A percentile compares a stretch with the other conserved stretches of the same genome.
Evolutionary conservation across 2,329 filamentous ascomycete species (phyloP).

Genomic region (Aspergillus persii): DNA sequence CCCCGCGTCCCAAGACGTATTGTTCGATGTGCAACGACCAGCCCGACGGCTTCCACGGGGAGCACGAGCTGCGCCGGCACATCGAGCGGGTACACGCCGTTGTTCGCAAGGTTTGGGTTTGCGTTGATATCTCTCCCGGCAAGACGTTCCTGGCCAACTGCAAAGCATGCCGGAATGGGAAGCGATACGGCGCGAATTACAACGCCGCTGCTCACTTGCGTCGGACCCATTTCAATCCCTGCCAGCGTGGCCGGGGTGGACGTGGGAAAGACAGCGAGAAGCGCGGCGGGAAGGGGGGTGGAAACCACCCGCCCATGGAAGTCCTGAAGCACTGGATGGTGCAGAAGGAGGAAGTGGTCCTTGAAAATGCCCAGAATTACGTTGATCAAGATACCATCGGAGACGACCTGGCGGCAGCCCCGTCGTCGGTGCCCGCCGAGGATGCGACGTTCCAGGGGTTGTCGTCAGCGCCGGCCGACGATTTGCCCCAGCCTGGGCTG

Average conservation of each 20-base stretch:
- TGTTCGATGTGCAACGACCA: constrained; percentile 70
- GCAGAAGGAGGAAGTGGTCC: constrained; percentile 52
- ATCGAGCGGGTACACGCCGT: constrained; percentile 64
- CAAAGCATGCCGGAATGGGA: constrained; percentile 74
- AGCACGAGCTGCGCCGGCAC: constrained; percentile 75
- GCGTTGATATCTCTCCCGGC: constrained; percentile 58
- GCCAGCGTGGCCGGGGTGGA: constrained; percentile 54
- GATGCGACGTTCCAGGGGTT: constrained; percentile 14
- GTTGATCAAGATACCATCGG: constrained; percentile 24
- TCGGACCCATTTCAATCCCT: constrained; percentile 79
- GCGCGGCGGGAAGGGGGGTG: constrained; percentile 60
- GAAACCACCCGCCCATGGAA: constrained; percentile 62
- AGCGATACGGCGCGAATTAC: constrained; percentile 88
- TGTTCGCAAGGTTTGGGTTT: constrained; percentile 61
- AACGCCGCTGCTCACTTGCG: constrained; percentile 90
- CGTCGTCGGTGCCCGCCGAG: constrained; percentile 12
- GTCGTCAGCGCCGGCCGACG: constrained; percentile 16
- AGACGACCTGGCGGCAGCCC: constrained; percentile 18
- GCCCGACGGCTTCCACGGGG: constrained; percentile 77
- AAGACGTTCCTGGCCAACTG: constrained; percentile 71
- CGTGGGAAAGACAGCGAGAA: constrained; percentile 59
- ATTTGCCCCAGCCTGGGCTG: constrained; percentile 22
- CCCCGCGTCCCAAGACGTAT: constrained; percentile 67
- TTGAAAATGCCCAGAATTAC: constrained; percentile 31
- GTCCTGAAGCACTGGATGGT: constrained; percentile 60